phyloP scores from a whole-genome alignment of 2,329 filamentous ascomycete species.

The Fusarium nelsonii region DNA sequence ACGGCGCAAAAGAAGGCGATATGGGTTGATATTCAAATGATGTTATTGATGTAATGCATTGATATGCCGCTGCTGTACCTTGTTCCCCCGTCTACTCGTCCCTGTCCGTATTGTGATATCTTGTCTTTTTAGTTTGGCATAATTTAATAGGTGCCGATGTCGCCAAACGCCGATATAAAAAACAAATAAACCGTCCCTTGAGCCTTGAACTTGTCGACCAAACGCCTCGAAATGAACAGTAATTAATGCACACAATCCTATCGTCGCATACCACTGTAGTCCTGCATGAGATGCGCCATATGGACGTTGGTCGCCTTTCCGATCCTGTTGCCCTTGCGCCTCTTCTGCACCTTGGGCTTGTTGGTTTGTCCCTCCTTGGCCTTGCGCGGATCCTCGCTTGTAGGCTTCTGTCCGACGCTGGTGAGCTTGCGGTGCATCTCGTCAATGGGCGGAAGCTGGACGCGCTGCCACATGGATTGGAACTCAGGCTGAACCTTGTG shows the following conservation, averaged over 20 bases:
- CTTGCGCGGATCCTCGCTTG: constrained; percentile 80
- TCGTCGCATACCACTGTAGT: constrained; percentile 68
- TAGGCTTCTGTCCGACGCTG: constrained; percentile 83
- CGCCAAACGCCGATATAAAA: constrained; percentile 25
- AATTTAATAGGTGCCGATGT: constrained; percentile 4
- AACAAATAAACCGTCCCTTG: constrained; percentile 6
- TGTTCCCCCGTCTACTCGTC: constrained; percentile 21
- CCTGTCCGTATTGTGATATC: constrained; percentile 12
- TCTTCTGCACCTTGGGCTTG: constrained; percentile 79
- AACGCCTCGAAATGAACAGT: constrained; percentile 31
- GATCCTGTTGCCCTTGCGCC: constrained; percentile 72
- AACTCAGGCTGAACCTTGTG: constrained; percentile 86
- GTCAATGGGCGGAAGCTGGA: constrained; percentile 79
- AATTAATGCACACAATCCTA: constrained; percentile 44
- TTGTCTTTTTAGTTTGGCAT: constrained; percentile 26
- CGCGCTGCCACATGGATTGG: constrained; percentile 83
- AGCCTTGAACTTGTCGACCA: constrained; percentile 11
- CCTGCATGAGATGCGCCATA: constrained; percentile 85
- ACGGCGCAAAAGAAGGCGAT: background rate
- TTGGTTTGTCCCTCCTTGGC: constrained; percentile 55
- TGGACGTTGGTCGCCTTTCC: constrained; percentile 90
- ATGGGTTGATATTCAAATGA: constrained; percentile 11
- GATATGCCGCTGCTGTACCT: constrained; percentile 28
- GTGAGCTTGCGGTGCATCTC: constrained; percentile 83
- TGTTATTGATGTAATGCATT: constrained; percentile 26